Conservation (phyloP, 2,329 filamentous ascomycete species). For the Podosphaera xanthii region DNA sequence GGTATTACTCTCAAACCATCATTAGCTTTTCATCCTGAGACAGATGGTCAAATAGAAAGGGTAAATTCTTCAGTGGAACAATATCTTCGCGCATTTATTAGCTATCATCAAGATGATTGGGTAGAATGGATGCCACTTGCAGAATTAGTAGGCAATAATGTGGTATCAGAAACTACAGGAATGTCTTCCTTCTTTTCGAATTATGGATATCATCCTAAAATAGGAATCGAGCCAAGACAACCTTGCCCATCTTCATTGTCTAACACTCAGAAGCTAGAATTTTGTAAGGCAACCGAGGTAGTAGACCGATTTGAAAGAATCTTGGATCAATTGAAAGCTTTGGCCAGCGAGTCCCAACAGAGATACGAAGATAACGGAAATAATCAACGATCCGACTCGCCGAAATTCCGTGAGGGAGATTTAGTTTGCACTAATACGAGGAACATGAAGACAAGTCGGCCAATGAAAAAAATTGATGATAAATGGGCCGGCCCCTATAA, state of each 20-base stretch:
- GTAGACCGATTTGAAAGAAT: neutral
- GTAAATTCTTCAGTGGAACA: too few species aligned
- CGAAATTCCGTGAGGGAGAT: neutral
- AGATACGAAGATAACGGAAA: neutral
- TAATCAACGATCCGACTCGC: neutral
- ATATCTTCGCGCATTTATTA: slow-evolving; percentile 2
- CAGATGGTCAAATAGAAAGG: slow-evolving; percentile 2
- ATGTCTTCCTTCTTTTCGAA: slow-evolving; percentile 6
- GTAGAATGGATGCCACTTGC: slow-evolving; percentile 4
- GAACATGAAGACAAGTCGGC: neutral
- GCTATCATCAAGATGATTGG: slow-evolving; percentile 7
- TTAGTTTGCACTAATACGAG: neutral
- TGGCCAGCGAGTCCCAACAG: neutral
- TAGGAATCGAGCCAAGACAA: neutral
- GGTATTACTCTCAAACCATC: slow-evolving; percentile 1
- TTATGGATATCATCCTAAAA: slow-evolving; percentile 1
- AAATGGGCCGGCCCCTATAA: neutral
- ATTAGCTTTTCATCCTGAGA: slow-evolving; percentile 5
- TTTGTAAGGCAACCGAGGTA: neutral
- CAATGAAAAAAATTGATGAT: slow-evolving; percentile 1
- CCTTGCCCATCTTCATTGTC: neutral
- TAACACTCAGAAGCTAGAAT: neutral
- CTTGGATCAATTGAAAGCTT: neutral
- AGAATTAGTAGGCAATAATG: slow-evolving; percentile 6
- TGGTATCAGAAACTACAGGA: slow-evolving; percentile 1